Conservation (phyloP, 176 grass and related monocot genomes). For the Saccharum officinarum region DNA sequence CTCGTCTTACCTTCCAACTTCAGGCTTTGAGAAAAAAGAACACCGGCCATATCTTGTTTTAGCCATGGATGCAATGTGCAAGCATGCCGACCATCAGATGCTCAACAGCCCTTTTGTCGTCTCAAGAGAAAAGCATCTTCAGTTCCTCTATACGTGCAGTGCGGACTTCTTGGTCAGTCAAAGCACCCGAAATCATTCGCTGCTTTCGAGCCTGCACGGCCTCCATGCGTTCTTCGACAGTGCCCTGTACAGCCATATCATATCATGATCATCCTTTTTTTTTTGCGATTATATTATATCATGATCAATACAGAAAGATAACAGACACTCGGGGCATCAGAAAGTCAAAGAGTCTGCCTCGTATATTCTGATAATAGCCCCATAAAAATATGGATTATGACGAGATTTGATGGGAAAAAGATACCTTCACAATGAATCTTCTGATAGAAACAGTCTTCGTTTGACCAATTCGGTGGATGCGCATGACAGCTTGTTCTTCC, state of each 20-base stretch:
- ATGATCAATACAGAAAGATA: neutral
- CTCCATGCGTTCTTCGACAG: constrained; percentile 94
- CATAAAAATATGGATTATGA: neutral
- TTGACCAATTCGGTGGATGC: constrained; percentile 93
- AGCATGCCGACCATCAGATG: neutral
- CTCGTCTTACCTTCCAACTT: neutral
- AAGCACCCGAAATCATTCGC: constrained; percentile 88
- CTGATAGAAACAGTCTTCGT: constrained; percentile 79
- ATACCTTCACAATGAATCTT: constrained; percentile 91
- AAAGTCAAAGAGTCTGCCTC: neutral
- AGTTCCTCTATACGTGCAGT: constrained; percentile 80
- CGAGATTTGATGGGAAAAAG: neutral
- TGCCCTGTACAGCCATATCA: constrained; percentile 41
- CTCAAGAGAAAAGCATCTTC: constrained; percentile 84
- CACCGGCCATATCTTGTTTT: neutral
- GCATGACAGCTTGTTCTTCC: constrained; percentile 96
- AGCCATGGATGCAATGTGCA: neutral
- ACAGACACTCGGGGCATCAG: neutral
- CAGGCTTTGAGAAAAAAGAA: neutral
- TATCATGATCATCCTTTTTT: neutral
- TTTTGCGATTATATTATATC: neutral
- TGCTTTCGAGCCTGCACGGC: constrained; percentile 75
- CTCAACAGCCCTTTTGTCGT: neutral
- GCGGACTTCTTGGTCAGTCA: constrained; percentile 86
- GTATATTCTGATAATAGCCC: neutral